These are phyloP conservation scores for Daldinia sp. DNA, from an alignment of 2,329 filamentous ascomycete genomes.

Conservation along the genomic window DNA sequence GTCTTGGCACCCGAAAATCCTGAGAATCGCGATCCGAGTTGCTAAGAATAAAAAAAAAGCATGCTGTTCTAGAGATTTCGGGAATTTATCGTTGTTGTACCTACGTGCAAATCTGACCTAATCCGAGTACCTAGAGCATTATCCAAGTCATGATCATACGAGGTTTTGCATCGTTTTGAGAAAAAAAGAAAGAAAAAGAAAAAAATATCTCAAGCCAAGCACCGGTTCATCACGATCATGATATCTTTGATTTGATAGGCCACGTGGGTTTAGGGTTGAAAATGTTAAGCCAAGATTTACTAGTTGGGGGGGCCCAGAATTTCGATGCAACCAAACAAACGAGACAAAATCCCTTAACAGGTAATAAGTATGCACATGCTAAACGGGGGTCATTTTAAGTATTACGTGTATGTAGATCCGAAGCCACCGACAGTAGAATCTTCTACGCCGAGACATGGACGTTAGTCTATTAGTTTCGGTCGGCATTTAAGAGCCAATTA, in stretches of 20 bases:
- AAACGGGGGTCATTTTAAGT: background rate
- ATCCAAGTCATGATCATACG: background rate
- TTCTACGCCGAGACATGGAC: background rate
- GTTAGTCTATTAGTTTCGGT: background rate
- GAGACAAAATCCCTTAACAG: background rate
- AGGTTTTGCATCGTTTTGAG: too few species aligned
- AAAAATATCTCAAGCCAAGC: too few species aligned
- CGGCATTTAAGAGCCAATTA: background rate
- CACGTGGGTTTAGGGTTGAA: background rate
- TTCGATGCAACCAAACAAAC: background rate
- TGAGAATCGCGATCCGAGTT: slow-evolving; percentile 2
- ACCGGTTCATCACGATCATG: background rate
- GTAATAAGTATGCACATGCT: background rate
- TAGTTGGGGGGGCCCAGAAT: slow-evolving; percentile 2
- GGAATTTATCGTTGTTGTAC: background rate
- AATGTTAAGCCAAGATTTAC: background rate
- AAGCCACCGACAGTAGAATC: background rate
- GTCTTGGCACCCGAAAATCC: slow-evolving; percentile 9
- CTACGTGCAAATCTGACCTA: background rate
- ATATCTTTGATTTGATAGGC: background rate
- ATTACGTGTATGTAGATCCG: background rate
- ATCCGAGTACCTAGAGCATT: background rate
- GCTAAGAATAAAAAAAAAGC: background rate
- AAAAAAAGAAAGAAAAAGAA: too few species aligned
- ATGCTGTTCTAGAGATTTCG: background rate